Conservation (phyloP, 257 asterid genomes). For the Eustoma russellianum region DNA sequence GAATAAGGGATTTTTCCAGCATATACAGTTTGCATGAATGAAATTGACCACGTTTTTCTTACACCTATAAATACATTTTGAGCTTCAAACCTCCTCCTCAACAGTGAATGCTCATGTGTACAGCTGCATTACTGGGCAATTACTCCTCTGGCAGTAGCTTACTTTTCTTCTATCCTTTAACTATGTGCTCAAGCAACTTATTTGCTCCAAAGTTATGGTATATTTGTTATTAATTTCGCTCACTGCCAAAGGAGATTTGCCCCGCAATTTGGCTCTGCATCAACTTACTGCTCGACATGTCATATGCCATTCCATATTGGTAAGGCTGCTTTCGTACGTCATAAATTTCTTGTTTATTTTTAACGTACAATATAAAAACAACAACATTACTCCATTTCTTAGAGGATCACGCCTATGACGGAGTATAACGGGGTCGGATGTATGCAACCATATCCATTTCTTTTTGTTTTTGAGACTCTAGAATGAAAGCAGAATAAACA, state of each 20-base stretch:
- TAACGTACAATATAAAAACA: too few relatives aligned
- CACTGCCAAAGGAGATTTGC: constrained; percentile 75
- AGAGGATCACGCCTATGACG: too few relatives aligned
- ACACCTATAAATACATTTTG: constrained; percentile 10
- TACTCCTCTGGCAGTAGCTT: constrained; percentile 47
- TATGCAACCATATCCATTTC: too few relatives aligned
- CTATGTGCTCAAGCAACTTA: background rate
- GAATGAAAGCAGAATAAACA: too few relatives aligned
- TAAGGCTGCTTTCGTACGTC: background rate
- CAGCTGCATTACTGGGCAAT: constrained; percentile 43
- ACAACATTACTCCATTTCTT: too few relatives aligned
- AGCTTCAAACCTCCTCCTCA: constrained; percentile 1
- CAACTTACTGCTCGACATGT: background rate
- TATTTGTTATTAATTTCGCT: constrained; percentile 1
- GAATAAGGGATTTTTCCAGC: constrained; percentile 9
- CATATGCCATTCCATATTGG: too few relatives aligned
- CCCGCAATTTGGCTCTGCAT: constrained; percentile 35
- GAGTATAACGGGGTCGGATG: too few relatives aligned
- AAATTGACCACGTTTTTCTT: background rate
- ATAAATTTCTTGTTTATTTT: too few relatives aligned
- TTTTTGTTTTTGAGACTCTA: too few relatives aligned
- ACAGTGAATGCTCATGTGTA: constrained; percentile 7
- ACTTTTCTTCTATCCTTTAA: background rate
- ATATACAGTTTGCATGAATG: constrained; percentile 7
- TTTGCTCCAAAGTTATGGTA: too few relatives aligned